Conservation (phyloP, 2,329 filamentous ascomycete species). For the Venturia pyrina region DNA sequence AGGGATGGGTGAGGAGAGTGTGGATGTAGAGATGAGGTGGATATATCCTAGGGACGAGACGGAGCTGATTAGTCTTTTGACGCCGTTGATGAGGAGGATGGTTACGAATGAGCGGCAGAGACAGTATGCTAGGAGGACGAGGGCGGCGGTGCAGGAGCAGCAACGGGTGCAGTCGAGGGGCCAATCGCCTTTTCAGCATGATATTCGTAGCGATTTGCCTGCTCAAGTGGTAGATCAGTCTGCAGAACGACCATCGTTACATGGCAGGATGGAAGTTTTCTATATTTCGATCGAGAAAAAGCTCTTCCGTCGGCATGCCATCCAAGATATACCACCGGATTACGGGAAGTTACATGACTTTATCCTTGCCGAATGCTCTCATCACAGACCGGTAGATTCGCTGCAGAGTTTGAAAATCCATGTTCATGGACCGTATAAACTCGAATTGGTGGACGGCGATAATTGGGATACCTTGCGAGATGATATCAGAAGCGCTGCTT, state of each 20-base stretch:
- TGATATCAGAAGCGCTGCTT: neutral
- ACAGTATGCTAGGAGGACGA: slow-evolving; percentile 37
- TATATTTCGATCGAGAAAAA: neutral
- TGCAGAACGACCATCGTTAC: neutral
- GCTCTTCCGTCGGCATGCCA: neutral
- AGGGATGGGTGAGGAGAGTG: slow-evolving; percentile 3
- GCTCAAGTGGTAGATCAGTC: neutral
- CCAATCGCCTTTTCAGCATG: neutral
- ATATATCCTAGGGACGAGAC: slow-evolving; percentile 46
- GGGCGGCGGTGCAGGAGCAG: neutral
- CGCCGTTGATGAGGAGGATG: slow-evolving; percentile 46
- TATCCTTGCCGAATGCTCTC: neutral
- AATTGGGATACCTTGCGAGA: neutral
- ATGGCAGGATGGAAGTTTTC: neutral
- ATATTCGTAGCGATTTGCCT: neutral
- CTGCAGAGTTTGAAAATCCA: neutral
- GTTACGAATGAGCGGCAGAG: slow-evolving; percentile 51
- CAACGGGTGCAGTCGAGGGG: neutral
- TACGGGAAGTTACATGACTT: neutral
- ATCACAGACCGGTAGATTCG: neutral
- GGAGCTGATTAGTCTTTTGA: slow-evolving; percentile 47
- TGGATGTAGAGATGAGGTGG: slow-evolving; percentile 25
- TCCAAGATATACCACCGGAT: neutral
- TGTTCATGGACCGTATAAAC: neutral
- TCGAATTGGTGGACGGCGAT: neutral